These are phyloP conservation scores for Rosa rugosa DNA, from an alignment of 306 rosid genomes.

Conservation along the genomic window DNA sequence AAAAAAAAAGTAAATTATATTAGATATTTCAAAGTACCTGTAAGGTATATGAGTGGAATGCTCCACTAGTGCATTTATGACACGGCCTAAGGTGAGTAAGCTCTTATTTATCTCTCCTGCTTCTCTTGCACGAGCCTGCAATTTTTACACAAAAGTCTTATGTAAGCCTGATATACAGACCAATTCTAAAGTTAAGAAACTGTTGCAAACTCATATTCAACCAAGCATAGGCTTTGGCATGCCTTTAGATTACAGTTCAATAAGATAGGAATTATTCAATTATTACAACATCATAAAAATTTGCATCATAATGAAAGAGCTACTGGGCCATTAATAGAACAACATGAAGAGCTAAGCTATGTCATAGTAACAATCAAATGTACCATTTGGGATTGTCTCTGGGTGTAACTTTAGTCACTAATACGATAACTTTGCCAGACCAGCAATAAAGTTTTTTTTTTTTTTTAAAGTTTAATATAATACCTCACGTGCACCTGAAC, in stretches of 20 bases:
- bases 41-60: conserved; percentile 92
- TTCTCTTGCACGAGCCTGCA: conserved; percentile 96
- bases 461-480: neutral
- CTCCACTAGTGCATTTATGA: conserved; percentile 93
- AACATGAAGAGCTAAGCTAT: neutral
- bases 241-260: neutral
- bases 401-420: neutral
- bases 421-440: neutral
- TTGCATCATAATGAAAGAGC: neutral
- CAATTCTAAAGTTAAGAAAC: conserved; percentile 9
- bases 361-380: neutral
- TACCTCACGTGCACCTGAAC: conserved; percentile 99
- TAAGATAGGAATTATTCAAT: neutral
- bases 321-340: neutral
- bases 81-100: conserved; percentile 95
- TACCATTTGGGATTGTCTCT: neutral
- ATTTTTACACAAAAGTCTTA: conserved; percentile 18
- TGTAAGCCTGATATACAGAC: conserved; percentile 2
- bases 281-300: neutral
- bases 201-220: neutral
- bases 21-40: conserved; percentile 47
- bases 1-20: neutral
- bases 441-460: neutral
- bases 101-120: conserved; percentile 99
- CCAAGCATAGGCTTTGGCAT: neutral